Base-by-base conservation (phyloP, 352 stramenopile species). In the Globisporangium spinosum region DNA sequence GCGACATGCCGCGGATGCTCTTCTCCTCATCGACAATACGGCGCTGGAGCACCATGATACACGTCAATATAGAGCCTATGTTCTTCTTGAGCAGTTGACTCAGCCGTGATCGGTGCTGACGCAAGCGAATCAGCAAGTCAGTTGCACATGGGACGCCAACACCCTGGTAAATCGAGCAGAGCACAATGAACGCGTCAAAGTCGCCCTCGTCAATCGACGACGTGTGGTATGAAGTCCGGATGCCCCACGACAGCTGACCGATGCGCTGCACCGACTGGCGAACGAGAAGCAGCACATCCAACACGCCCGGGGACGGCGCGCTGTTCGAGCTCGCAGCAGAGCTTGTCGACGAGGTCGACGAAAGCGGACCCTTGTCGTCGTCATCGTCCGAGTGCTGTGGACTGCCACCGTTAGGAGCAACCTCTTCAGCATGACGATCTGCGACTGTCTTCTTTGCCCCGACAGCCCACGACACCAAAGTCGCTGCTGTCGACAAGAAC, bases 181-280 rank as follows among this genome's bases (percentile, higher is more conserved):
- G 64, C 62, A 93, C 87, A 34, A 92, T 89, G 64, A 90, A 95
- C 23, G 85, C 87, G 45, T 95, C 85, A 62, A 93, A 93, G 62
- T 88, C 79, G n/a, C 83, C 80, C 59, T 93, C 84, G 38, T 95
- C 87, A 69, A 93, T 90, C 10, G 83, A 87, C 10, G 84, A 89
- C 49, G 87, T 95, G 68, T 95, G 85, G 60, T 83, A 89, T n/a
- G 87, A 93, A 5, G 87, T 94, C 7, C 87, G 85, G 8, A 93
- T 76, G 9, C 85, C 87, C 87, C 87, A 95, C 5, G 85, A 93
- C 20, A 95, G 71, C 58, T 91, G 84, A 9, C 85, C 84, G 22
- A 95, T 91, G 64, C 83, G 84, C 71, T 93, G 85, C 23, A 94
- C 90, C n/a, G 85, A 92, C 66, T 95, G 87, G 27, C 87, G 85